Conservation (phyloP, 2,329 filamentous ascomycete species). For the Hymenoscyphus linearis region DNA sequence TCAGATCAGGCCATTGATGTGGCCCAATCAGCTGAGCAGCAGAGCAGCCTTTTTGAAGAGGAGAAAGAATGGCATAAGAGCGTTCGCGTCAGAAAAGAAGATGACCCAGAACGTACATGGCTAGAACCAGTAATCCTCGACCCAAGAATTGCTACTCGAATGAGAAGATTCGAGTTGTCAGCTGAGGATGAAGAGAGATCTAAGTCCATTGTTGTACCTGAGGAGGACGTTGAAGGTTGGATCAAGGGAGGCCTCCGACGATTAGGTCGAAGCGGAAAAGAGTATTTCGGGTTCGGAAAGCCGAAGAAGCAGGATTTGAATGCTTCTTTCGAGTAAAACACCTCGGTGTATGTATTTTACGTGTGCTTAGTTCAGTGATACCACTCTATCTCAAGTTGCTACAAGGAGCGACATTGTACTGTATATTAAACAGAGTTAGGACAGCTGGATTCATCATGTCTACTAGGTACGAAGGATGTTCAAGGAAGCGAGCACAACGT, state of each 20-base stretch:
- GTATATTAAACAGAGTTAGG: background rate
- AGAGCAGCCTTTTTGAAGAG: slow-evolving; percentile 60
- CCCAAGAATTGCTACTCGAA: slow-evolving; percentile 66
- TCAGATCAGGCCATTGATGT: background rate
- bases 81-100: slow-evolving; percentile 52
- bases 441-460: background rate
- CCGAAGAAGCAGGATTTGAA: slow-evolving; percentile 15
- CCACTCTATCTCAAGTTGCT: background rate
- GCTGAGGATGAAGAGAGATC: slow-evolving; percentile 66
- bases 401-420: background rate
- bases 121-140: slow-evolving; percentile 70
- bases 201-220: slow-evolving; percentile 53
- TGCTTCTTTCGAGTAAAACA: background rate
- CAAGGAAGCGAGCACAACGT: background rate
- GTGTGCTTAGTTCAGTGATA: slow-evolving; percentile 3
- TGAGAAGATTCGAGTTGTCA: slow-evolving; percentile 71
- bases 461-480: background rate
- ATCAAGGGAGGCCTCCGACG: slow-evolving; percentile 54
- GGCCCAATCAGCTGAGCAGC: slow-evolving; percentile 48
- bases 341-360: background rate
- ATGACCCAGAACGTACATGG: slow-evolving; percentile 68
- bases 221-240: slow-evolving; percentile 66
- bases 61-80: slow-evolving; percentile 81
- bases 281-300: slow-evolving; percentile 19
- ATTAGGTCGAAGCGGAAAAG: slow-evolving; percentile 35